These are phyloP conservation scores for Erigeron canadensis DNA, from an alignment of 129 eudicot genomes.

Conservation along the genomic window DNA sequence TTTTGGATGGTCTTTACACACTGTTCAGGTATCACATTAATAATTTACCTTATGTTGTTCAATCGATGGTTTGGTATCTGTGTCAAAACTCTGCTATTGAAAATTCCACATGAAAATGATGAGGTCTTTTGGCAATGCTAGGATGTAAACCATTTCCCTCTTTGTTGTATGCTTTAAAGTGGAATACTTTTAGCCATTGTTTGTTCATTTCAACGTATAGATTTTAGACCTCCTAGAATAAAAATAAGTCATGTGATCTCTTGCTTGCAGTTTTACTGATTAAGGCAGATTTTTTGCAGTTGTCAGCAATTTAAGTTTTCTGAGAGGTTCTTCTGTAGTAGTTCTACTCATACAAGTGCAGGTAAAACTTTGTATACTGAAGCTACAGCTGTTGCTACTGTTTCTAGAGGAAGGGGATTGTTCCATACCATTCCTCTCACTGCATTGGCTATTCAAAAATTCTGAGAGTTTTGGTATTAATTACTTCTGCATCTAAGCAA, in stretches of 20 bases:
- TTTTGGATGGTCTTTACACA: too few species aligned
- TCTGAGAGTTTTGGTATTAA: constrained; percentile 82
- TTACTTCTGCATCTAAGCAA: constrained; percentile 18
- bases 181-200: not conserved
- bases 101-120: too few species aligned
- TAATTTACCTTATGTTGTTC: too few species aligned
- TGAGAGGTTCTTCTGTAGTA: constrained; percentile 96
- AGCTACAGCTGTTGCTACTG: constrained; percentile 97
- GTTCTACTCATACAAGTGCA: constrained; percentile 97
- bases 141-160: too few species aligned
- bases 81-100: too few species aligned
- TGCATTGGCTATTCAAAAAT: constrained; percentile 94
- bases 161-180: not conserved
- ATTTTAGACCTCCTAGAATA: not conserved
- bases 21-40: too few species aligned
- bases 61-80: too few species aligned
- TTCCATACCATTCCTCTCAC: constrained; percentile 97
- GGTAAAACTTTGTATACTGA: constrained; percentile 97
- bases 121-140: too few species aligned
- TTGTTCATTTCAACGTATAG: not conserved
- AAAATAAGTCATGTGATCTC: not conserved
- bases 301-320: constrained; percentile 80
- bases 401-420: constrained; percentile 80
- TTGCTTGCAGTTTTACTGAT: not conserved
- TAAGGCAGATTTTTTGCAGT: constrained; percentile 35